These are phyloP conservation scores for Lachnellula cervina DNA, from an alignment of 2,329 filamentous ascomycete genomes.

Conservation along the genomic window DNA sequence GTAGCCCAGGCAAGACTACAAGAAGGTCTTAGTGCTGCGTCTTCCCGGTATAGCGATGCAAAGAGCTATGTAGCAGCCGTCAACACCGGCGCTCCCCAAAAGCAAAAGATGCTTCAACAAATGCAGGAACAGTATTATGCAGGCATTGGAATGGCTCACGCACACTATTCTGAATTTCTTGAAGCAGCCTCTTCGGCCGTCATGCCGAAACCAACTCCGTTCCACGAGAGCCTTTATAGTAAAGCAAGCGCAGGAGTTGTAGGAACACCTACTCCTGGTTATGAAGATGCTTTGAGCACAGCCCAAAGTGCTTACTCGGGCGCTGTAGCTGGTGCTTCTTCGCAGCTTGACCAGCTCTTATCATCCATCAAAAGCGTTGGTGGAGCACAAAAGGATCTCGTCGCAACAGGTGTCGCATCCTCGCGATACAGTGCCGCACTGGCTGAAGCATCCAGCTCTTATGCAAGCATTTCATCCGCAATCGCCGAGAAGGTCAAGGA, in stretches of 20 bases:
- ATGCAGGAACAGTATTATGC: conserved; percentile 69
- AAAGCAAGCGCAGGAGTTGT: conserved; percentile 21
- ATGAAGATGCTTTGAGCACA: conserved; percentile 21
- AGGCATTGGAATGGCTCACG: conserved; percentile 72
- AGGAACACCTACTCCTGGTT: conserved; percentile 20
- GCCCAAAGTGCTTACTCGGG: conserved; percentile 20
- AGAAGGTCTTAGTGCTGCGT: conserved; percentile 66
- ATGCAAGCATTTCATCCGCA: conserved; percentile 57
- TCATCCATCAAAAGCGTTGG: conserved; percentile 36
- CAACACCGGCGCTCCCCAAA: conserved; percentile 42
- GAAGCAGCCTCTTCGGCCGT: conserved; percentile 66
- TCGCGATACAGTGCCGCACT: conserved; percentile 41
- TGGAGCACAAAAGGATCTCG: conserved; percentile 31
- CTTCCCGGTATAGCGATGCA: conserved; percentile 65
- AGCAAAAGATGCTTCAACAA: conserved; percentile 54
- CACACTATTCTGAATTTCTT: conserved; percentile 71
- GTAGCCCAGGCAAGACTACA: conserved; percentile 66
- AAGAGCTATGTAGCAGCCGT: conserved; percentile 60
- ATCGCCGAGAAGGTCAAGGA: conserved; percentile 30
- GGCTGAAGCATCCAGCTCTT: conserved; percentile 40
- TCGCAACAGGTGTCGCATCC: conserved; percentile 37
- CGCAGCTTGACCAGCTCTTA: conserved; percentile 36
- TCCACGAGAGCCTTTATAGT: conserved; percentile 31
- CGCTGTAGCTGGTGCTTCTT: conserved; percentile 36
- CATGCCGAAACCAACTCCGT: conserved; percentile 54